Percentiles rank a stretch among this genome's conserved stretches.
Evolutionary conservation across 2,329 filamentous ascomycete genomes (phyloP).

Genomic region (Raffaelea ambrosiae): DNA sequence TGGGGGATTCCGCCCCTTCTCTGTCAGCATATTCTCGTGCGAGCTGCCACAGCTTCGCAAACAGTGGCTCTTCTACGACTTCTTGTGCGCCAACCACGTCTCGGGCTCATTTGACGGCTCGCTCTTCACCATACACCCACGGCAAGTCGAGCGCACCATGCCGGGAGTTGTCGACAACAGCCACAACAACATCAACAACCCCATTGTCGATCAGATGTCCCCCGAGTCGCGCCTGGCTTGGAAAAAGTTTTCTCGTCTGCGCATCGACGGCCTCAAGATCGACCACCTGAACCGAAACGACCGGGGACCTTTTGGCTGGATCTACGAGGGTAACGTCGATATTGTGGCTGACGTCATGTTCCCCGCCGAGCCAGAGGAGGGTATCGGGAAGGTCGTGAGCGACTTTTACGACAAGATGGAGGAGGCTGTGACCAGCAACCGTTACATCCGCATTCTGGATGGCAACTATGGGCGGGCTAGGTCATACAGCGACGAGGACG

Average conservation of each 20-base stretch:
- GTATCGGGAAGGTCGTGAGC: slow-evolving; percentile 88
- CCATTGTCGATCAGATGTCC: slow-evolving; percentile 1
- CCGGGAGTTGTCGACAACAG: slow-evolving; percentile 41
- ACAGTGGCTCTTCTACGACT: slow-evolving; percentile 97
- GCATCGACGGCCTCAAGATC: slow-evolving; percentile 89
- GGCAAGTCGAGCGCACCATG: slow-evolving; percentile 60
- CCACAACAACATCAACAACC: slow-evolving; percentile 45
- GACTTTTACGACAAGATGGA: slow-evolving; percentile 96
- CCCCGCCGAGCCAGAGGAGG: slow-evolving; percentile 77
- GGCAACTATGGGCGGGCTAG: slow-evolving; percentile 19
- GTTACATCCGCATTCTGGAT: slow-evolving; percentile 52
- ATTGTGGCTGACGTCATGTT: slow-evolving; percentile 96
- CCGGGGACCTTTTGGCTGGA: slow-evolving; percentile 93
- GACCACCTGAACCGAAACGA: slow-evolving; percentile 93
- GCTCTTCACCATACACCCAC: slow-evolving; percentile 91
- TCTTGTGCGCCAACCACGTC: slow-evolving; percentile 90
- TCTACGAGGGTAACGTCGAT: slow-evolving; percentile 92
- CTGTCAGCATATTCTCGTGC: slow-evolving; percentile 91
- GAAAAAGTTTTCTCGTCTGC: slow-evolving; percentile 91
- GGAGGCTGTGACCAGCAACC: slow-evolving; percentile 76
- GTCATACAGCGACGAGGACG: not conserved
- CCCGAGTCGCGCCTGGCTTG: slow-evolving; percentile 42
- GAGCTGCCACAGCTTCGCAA: slow-evolving; percentile 88
- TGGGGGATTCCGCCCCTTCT: slow-evolving; percentile 83
- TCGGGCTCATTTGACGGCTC: slow-evolving; percentile 93